A percentile compares a stretch with the other conserved stretches of the same genome.
Conservation (phyloP, 805 yeast species). For the Candida easanensis region DNA sequence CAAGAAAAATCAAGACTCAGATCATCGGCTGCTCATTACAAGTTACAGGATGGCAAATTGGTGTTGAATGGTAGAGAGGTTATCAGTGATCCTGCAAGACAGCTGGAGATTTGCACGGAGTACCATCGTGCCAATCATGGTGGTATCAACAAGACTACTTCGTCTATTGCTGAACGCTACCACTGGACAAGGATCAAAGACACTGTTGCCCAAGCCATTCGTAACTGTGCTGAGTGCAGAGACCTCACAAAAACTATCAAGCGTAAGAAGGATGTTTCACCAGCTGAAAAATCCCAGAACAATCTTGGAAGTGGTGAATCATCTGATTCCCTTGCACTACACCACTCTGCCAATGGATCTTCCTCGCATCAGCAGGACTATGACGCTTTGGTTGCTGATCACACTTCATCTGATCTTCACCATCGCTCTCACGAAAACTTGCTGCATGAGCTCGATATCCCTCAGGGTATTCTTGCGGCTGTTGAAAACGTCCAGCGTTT, state of each 20-base stretch:
- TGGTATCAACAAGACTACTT: constrained; percentile 87
- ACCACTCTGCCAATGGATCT: constrained; percentile 1
- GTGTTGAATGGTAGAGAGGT: constrained; percentile 80
- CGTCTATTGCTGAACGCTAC: constrained; percentile 71
- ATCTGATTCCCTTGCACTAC: constrained; percentile 1
- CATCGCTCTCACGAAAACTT: constrained; percentile 18
- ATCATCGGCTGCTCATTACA: constrained; percentile 74
- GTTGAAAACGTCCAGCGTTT: constrained; percentile 52
- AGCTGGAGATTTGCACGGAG: constrained; percentile 68
- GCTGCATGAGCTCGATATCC: constrained; percentile 24
- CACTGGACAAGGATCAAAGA: constrained; percentile 92
- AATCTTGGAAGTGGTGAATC: constrained; percentile 4
- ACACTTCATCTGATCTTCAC: constrained; percentile 4
- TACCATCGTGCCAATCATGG: constrained; percentile 70
- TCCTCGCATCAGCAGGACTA: constrained; percentile 10
- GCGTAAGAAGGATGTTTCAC: constrained; percentile 15
- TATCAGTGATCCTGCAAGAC: constrained; percentile 71
- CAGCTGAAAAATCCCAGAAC: constrained; percentile 1
- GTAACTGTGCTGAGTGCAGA: constrained; percentile 68
- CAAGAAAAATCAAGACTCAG: constrained; percentile 87
- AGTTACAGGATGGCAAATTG: constrained; percentile 66
- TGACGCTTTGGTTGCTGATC: constrained; percentile 14
- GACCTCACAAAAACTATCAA: constrained; percentile 21
- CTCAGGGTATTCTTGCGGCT: constrained; percentile 43
- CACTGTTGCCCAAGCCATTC: constrained; percentile 76